Conservation (phyloP, 257 asterid species). For the Nicotiana obtusifolia region DNA sequence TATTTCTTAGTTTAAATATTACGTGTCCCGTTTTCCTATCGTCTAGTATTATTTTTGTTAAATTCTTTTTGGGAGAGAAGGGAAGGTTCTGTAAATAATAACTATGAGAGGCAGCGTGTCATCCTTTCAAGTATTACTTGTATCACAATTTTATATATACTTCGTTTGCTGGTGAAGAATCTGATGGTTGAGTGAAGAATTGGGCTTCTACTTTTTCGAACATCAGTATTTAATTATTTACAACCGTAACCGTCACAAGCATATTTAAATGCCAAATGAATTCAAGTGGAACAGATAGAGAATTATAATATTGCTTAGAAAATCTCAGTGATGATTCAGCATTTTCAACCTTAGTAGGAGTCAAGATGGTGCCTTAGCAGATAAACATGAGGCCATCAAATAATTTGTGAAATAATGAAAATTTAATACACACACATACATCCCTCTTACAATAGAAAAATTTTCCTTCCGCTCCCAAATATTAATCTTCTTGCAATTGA, state of each 20-base stretch:
- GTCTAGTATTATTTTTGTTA: no score
- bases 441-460: neutral
- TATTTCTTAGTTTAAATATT: no score
- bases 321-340: neutral
- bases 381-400: neutral
- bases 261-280: neutral
- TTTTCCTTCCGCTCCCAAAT: neutral
- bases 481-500: neutral
- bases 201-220: neutral
- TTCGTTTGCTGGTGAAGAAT: neutral
- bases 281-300: neutral
- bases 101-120: neutral
- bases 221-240: no score
- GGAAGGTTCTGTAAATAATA: no score
- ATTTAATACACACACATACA: neutral
- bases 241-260: neutral
- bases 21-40: neutral
- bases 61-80: no score
- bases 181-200: neutral
- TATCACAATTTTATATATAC: neutral
- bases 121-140: no score
- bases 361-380: neutral
- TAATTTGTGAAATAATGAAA: neutral
- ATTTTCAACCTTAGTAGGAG: neutral
- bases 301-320: neutral